These are phyloP conservation scores for Talaromyces piceae DNA, from an alignment of 2,329 filamentous ascomycete genomes.

Conservation along the genomic window DNA sequence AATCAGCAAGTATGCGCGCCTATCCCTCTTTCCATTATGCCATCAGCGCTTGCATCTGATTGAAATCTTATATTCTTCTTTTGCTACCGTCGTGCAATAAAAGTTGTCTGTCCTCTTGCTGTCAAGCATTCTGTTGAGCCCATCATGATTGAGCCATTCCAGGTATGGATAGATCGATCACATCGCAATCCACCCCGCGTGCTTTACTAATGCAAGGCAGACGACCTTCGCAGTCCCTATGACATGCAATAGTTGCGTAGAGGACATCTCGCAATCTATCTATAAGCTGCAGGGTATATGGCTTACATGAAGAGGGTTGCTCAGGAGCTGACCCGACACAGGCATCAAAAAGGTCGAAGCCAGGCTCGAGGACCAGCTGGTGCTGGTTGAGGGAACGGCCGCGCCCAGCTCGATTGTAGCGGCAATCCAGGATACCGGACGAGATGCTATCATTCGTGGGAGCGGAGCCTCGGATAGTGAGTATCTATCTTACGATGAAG, in stretches of 20 bases:
- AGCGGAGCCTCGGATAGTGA: constrained; percentile 76
- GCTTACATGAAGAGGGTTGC: neutral
- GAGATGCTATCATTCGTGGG: constrained; percentile 89
- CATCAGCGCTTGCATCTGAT: neutral
- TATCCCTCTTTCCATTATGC: too few relatives aligned
- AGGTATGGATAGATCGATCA: constrained; percentile 26
- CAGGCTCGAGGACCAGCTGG: constrained; percentile 72
- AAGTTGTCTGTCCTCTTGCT: neutral
- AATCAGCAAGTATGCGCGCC: neutral
- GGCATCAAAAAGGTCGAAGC: constrained; percentile 79
- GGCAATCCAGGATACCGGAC: constrained; percentile 80
- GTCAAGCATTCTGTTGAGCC: constrained; percentile 4
- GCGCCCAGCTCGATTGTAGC: constrained; percentile 83
- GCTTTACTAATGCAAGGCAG: constrained; percentile 39
- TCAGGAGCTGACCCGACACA: constrained; percentile 20
- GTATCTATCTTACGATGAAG: constrained; percentile 11
- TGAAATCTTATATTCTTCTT: neutral
- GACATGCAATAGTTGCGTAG: constrained; percentile 82
- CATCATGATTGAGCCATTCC: constrained; percentile 40
- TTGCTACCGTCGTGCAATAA: neutral
- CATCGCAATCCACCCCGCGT: neutral
- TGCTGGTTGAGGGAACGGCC: constrained; percentile 79
- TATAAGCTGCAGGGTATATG: constrained; percentile 59
- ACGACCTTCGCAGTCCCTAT: constrained; percentile 93
- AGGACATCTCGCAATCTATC: constrained; percentile 73